These are phyloP conservation scores for Fusarium oxysporum DNA, from an alignment of 2,329 filamentous ascomycete genomes.

Conservation along the genomic window DNA sequence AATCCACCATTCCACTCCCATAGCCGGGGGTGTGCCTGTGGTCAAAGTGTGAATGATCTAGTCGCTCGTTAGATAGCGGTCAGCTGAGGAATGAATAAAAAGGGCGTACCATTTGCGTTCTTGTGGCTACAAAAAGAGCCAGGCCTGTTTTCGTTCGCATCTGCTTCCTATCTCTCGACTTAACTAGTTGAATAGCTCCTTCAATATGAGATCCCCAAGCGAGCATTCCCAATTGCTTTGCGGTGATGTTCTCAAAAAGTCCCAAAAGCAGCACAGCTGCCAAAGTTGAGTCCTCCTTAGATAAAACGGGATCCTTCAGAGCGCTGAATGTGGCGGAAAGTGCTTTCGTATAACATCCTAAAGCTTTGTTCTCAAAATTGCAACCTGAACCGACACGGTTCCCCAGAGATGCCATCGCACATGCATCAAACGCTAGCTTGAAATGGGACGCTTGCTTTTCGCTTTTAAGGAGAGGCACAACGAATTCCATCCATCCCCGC, in stretches of 20 bases:
- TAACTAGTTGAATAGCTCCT: conserved; percentile 71
- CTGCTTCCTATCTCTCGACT: conserved; percentile 67
- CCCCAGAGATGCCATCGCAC: conserved; percentile 67
- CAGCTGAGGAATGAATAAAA: neutral
- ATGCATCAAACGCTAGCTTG: conserved; percentile 68
- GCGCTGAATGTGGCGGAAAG: conserved; percentile 64
- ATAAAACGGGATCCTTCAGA: conserved; percentile 61
- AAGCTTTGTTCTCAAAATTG: conserved; percentile 54
- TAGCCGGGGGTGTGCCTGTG: conserved; percentile 62
- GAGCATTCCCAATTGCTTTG: conserved; percentile 64
- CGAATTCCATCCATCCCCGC: conserved; percentile 69
- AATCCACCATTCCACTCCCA: conserved; percentile 71
- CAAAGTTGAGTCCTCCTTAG: conserved; percentile 67
- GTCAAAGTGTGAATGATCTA: conserved; percentile 70
- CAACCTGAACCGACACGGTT: conserved; percentile 58
- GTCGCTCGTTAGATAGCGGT: conserved; percentile 4
- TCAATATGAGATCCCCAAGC: conserved; percentile 74
- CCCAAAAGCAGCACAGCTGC: conserved; percentile 70
- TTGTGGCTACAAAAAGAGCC: conserved; percentile 68
- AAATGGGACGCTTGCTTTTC: conserved; percentile 61
- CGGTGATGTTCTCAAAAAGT: conserved; percentile 70
- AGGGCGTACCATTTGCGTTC: conserved; percentile 66
- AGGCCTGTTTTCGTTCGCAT: conserved; percentile 64
- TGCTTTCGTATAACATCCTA: conserved; percentile 67
- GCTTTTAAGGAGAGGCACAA: conserved; percentile 65